Evolutionary conservation across 163 green algal genomes (phyloP).

Genomic region (Prototheca stagnorum): DNA sequence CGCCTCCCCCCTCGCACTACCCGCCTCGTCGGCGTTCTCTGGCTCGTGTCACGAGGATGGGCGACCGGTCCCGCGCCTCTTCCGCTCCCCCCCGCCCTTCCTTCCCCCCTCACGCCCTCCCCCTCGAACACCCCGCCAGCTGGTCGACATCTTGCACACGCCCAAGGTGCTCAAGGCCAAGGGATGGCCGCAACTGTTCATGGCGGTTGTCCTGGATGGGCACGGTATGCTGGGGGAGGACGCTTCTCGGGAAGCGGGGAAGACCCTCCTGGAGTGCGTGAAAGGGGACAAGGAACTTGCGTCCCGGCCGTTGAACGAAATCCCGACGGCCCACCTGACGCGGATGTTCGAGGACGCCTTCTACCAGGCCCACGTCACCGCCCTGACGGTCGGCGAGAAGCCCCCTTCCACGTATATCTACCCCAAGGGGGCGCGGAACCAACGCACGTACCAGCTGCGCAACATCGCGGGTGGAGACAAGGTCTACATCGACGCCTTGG

Average conservation of each 20-base stretch:
- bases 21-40: no score
- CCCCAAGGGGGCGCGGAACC: conserved; percentile 1
- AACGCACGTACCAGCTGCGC: conserved; percentile 13
- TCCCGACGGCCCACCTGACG: neutral
- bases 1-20: no score
- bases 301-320: neutral
- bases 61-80: no score
- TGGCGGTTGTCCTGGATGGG: conserved; percentile 26
- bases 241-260: conserved; percentile 19
- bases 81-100: neutral
- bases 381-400: conserved; percentile 5
- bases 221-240: conserved; percentile 50
- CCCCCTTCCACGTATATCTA: conserved; percentile 11
- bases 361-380: conserved; percentile 4
- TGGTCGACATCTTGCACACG: conserved; percentile 6
- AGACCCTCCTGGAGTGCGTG: conserved; percentile 22
- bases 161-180: conserved; percentile 1
- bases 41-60: no score
- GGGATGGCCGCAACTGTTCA: conserved; percentile 9
- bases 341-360: conserved; percentile 8
- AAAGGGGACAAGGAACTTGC: neutral
- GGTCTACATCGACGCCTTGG: conserved; percentile 7
- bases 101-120: neutral
- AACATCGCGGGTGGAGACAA: neutral
- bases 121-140: neutral